Conservation (phyloP, 768 basidiomycete genomes). For the Mycena alexandri region DNA sequence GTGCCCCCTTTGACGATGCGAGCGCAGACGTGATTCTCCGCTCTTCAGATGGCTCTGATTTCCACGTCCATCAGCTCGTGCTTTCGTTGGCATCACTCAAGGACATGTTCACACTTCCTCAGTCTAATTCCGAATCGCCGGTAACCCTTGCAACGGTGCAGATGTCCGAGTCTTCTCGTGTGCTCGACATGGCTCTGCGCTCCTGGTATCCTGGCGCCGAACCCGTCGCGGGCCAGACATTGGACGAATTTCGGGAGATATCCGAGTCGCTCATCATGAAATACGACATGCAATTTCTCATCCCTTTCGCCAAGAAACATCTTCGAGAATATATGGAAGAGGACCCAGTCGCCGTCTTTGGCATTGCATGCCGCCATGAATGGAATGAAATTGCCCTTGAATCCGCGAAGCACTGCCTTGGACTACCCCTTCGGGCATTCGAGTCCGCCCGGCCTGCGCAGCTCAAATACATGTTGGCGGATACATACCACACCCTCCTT, state of each 20-base stretch:
- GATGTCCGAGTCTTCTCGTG: conserved; percentile 4
- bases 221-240: neutral
- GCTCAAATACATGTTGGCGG: conserved; percentile 6
- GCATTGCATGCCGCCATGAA: conserved; percentile 13
- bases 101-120: conserved; percentile 18
- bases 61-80: conserved; percentile 24
- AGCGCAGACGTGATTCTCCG: conserved; percentile 15
- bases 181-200: conserved; percentile 12
- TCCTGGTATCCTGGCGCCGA: conserved; percentile 27
- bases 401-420: neutral
- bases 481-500: conserved; percentile 18
- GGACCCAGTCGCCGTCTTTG: conserved; percentile 17
- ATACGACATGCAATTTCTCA: conserved; percentile 17
- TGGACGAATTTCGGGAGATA: conserved; percentile 12
- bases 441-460: neutral
- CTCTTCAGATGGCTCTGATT: conserved; percentile 21
- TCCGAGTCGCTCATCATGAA: conserved; percentile 17
- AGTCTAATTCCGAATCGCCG: neutral
- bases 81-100: conserved; percentile 20
- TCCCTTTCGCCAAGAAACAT: conserved; percentile 5
- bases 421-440: conserved; percentile 20
- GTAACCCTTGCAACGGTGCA: neutral
- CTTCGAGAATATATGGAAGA: conserved; percentile 1
- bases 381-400: conserved; percentile 20
- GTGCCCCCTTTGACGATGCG: conserved; percentile 7